These are phyloP conservation scores for Dianthus caryophyllus DNA, from an alignment of 148 eudicot species.

Conservation along the genomic window DNA sequence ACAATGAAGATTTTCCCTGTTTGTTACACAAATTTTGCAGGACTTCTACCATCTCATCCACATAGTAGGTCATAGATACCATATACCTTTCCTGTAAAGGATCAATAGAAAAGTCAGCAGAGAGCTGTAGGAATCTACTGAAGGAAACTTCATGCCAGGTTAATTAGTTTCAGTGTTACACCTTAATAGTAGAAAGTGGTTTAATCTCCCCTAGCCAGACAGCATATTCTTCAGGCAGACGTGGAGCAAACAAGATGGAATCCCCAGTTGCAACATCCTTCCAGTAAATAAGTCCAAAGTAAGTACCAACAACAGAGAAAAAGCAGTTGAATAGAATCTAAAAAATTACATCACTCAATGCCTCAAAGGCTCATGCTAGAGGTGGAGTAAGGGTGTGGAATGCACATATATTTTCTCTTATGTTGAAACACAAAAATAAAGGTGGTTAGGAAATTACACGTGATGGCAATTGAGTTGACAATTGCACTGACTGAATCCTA, in stretches of 20 bases:
- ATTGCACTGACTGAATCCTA: background rate
- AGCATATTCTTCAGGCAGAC: constrained; percentile 83
- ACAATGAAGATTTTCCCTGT: constrained; percentile 54
- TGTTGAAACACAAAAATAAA: background rate
- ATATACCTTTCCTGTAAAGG: constrained; percentile 71
- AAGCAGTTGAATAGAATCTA: background rate
- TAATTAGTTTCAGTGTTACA: constrained; percentile 17
- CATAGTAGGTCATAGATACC: constrained; percentile 52
- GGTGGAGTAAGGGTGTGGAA: background rate
- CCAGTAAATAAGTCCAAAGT: constrained; percentile 15
- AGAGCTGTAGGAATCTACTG: background rate
- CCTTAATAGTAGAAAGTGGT: constrained; percentile 59
- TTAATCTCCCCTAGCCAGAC: constrained; percentile 93
- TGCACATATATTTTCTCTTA: background rate
- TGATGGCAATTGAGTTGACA: background rate
- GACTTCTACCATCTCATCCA: constrained; percentile 66
- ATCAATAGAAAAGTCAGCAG: constrained; percentile 23
- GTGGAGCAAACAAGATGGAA: constrained; percentile 77
- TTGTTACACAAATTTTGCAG: constrained; percentile 49
- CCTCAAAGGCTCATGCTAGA: background rate
- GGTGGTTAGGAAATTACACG: background rate
- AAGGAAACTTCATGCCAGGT: constrained; percentile 7
- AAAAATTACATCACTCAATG: background rate
- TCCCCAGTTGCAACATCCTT: constrained; percentile 82
- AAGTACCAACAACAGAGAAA: constrained; percentile 4